phyloP scores from a whole-genome alignment of 2,329 filamentous ascomycete genomes.

The Talaromyces sp. region DNA sequence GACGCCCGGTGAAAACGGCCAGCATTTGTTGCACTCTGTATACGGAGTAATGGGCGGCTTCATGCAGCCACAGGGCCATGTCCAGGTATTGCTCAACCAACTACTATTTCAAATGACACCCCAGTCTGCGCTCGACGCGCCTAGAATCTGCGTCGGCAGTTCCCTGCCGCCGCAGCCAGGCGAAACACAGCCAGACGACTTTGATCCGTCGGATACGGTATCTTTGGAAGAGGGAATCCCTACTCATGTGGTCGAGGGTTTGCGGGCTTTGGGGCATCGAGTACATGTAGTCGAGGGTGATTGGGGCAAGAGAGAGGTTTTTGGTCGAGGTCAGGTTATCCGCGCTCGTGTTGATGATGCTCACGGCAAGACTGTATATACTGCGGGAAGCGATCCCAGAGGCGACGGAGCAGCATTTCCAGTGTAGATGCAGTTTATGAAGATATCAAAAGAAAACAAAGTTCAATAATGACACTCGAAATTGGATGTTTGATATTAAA shows the following conservation, averaged over 20 bases:
- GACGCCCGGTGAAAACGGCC: constrained; percentile 47
- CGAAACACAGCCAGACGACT: constrained; percentile 43
- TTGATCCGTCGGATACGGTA: constrained; percentile 55
- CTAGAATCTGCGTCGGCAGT: constrained; percentile 73
- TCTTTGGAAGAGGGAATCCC: constrained; percentile 78
- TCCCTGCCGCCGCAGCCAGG: constrained; percentile 22
- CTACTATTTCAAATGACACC: constrained; percentile 73
- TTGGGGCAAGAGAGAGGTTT: constrained; percentile 56
- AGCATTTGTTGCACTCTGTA: constrained; percentile 71
- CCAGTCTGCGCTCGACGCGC: constrained; percentile 84
- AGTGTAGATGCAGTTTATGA: constrained; percentile 11
- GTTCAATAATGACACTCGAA: background rate
- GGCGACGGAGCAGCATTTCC: constrained; percentile 70
- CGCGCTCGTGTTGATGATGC: constrained; percentile 61
- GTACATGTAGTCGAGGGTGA: constrained; percentile 60
- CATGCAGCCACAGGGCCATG: constrained; percentile 95
- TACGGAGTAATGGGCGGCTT: constrained; percentile 98
- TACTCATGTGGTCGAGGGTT: constrained; percentile 58
- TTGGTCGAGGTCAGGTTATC: constrained; percentile 84
- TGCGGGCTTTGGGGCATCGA: constrained; percentile 66
- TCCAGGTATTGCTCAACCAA: constrained; percentile 89
- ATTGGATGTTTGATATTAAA: background rate
- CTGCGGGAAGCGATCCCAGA: constrained; percentile 78
- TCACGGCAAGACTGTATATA: constrained; percentile 70
- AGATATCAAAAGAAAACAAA: background rate